Percentiles rank a stretch among this genome's conserved stretches.
phyloP scores from a whole-genome alignment of 2,329 filamentous ascomycete species.

The Ceratocystis papillata region DNA sequence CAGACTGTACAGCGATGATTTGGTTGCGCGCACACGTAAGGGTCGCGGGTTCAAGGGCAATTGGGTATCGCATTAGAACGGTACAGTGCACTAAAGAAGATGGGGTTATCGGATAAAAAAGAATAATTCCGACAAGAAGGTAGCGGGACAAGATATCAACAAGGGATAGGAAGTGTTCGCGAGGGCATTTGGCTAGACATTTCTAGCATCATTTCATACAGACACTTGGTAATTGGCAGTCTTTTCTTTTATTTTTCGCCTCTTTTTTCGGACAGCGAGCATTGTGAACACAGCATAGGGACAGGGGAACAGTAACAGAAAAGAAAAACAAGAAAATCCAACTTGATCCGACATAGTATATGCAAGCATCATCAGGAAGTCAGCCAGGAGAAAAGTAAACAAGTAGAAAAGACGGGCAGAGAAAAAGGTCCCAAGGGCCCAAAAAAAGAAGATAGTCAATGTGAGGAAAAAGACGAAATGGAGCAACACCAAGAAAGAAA shows the following conservation, averaged over 20 bases:
- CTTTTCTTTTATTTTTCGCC: neutral
- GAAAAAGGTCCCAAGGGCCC: neutral
- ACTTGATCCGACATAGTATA: no score
- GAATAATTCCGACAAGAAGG: neutral
- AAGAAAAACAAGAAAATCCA: no score
- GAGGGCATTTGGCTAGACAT: neutral
- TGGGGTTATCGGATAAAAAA: neutral
- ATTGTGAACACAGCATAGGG: neutral
- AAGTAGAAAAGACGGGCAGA: neutral
- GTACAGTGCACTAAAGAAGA: neutral
- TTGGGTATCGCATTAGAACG: neutral
- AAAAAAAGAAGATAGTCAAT: neutral
- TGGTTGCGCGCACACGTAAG: constrained; percentile 30
- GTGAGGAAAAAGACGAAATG: constrained; percentile 6
- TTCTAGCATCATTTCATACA: neutral
- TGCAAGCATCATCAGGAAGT: no score
- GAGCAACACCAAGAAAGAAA: neutral
- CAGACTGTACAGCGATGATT: constrained; percentile 44
- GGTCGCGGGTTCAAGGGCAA: constrained; percentile 26
- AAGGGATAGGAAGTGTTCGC: neutral
- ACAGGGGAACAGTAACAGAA: neutral
- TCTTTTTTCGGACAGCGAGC: neutral
- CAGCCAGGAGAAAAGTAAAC: no score
- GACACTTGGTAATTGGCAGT: no score
- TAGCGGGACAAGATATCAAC: no score